Evolutionary conservation across 768 basidiomycete species (phyloP), one percentile per base, ranked within the genome.

Genomic region (Grammothele lineata): DNA sequence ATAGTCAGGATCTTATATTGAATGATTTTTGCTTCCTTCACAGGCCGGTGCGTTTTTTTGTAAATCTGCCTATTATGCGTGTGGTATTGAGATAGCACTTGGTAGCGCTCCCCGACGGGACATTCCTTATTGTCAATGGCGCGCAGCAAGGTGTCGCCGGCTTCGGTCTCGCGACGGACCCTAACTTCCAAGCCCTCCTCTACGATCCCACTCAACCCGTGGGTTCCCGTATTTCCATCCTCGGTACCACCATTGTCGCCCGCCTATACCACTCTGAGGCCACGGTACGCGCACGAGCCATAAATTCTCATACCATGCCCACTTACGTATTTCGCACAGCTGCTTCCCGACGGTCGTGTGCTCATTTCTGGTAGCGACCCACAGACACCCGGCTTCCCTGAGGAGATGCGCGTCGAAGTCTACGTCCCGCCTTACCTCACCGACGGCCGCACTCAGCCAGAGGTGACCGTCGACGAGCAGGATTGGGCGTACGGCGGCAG

Each of bases 361-460:
- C 67, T 90, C 37, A 71, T 91, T 32, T 85, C 87, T 8, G 88
- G 87, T 0, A 87, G 85, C 9, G 87, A 86, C 55, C 85, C 83
- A 6, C 67, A 85, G 59, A 81, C 80, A 14, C 43, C 53, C 45
- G 71, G 69, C 27, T 85, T 80, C 57, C 80, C 83, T 0, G 82
- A 92, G 53, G 89, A 94, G 60, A 84, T 89, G 66, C 77, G 91
- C 11, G 76, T 76, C 53, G 75, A 86, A 62, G 81, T 85, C 22
- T 96, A 95, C 68, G 77, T 87, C 57, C 95, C 95, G 5, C 89
- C 87, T 14, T 97, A 95, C 65, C 75, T 91, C 50, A 80, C 67
- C 51, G 66, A 76, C 52, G 85, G 85, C 9, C 66, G 73, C 51
- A 62, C 53, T 4, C 85, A 84, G 47, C 92, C 87, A 0, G 69